Base-by-base conservation (phyloP, 306 rosid genomes). In the Lupinus albus region DNA sequence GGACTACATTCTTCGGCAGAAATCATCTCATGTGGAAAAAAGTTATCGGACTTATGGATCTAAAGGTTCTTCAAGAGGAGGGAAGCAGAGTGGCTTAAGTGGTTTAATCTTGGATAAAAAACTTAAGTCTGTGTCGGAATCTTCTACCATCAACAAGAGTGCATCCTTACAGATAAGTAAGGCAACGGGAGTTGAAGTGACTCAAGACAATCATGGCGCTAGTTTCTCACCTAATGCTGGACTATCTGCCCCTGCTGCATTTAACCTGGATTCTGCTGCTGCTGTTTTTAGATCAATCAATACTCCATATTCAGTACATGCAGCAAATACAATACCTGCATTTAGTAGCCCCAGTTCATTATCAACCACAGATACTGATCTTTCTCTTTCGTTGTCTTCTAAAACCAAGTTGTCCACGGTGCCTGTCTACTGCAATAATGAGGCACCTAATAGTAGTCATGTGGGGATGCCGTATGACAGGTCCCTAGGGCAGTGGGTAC, bases 1-100 rank as follows among this genome's bases (percentile, higher is more conserved):
- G 82, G 96, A 90, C 51, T 78, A 82, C 87, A 70, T 87, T 78
- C 91, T 87, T 59, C 86, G 88, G 12, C 94, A 90, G 11, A 90
- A 87, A 64, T 80, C 91, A 50, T 83, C 83, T 67, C 91, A 89
- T 70, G 71, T 78, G 70, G 96, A 89, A 57, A 89, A 89, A 77
- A 76, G 57, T 73, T 75, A 76, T 70, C 84, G 87, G 55, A 79
- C 86, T 16, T 85, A 84, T 63, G 94, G 95, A 65, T 67, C 81
- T 17, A 89, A 89, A 64, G 88, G 96, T 36, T 85, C 88, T 61
- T 84, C 89, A 63, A 83, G 96, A 77, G 74, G 84, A 62, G 90
- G 81, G 67, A 87, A 82, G 87, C 70, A 81, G 73, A 77, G 86
- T 71, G 75, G 87, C 73, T 71, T 84, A 70, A 77, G 87, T 77